These are phyloP conservation scores for Closterium sp. DNA, from an alignment of 139 green algal genomes.

Conservation along the genomic window DNA sequence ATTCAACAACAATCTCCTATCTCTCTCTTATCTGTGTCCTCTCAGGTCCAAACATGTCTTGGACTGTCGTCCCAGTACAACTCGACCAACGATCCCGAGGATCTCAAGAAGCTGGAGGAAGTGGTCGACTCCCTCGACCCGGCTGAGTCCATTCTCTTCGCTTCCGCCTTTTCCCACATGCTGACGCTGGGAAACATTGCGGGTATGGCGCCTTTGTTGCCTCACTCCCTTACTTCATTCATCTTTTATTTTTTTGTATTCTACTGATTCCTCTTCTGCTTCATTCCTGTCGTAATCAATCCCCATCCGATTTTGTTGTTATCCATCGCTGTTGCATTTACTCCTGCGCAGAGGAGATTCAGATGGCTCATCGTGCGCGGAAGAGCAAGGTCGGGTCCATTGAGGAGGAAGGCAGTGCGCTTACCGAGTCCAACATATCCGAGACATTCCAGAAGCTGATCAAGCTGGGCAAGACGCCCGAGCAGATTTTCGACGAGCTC, in stretches of 20 bases:
- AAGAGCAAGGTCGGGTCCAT: slow-evolving; percentile 27
- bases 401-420: slow-evolving; percentile 30
- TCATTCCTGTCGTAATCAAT: too few species aligned
- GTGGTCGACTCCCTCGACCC: slow-evolving; percentile 28
- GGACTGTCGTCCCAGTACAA: slow-evolving; percentile 31
- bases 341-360: slow-evolving; percentile 29
- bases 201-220: not conserved
- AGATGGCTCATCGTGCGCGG: slow-evolving; percentile 22
- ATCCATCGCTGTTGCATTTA: too few species aligned
- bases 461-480: slow-evolving; percentile 38
- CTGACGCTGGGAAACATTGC: slow-evolving; percentile 43
- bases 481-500: slow-evolving; percentile 39
- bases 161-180: slow-evolving; percentile 51
- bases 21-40: not conserved
- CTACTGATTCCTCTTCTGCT: not conserved
- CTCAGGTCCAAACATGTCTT: not conserved
- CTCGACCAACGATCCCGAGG: slow-evolving; percentile 1
- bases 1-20: not conserved
- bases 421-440: slow-evolving; percentile 47
- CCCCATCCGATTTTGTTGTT: too few species aligned
- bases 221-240: not conserved
- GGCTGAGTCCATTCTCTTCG: slow-evolving; percentile 34
- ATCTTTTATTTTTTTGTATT: not conserved
- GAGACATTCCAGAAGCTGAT: slow-evolving; percentile 50
- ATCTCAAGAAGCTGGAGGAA: slow-evolving; percentile 40